Conservation (phyloP, 192 early-diverging fungal genomes). For the Backusella australiensis region DNA sequence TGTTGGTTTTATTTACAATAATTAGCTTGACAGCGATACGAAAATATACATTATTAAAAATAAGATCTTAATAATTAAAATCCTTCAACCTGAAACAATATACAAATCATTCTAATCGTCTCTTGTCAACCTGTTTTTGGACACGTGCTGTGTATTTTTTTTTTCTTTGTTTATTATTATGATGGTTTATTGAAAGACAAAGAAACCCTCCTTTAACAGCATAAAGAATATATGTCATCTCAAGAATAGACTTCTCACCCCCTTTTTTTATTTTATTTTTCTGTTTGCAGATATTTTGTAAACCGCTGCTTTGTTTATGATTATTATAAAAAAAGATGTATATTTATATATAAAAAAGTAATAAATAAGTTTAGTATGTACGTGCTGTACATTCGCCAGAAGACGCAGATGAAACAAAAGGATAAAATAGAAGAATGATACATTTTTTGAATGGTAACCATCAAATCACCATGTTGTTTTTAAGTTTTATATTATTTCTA, state of each 20-base stretch:
- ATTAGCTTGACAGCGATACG: background rate
- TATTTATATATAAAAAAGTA: background rate
- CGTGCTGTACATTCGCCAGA: constrained; percentile 12
- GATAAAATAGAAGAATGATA: constrained; percentile 13
- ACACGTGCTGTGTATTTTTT: background rate
- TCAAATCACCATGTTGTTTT: background rate
- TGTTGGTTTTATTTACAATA: background rate
- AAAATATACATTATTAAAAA: background rate
- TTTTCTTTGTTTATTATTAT: background rate
- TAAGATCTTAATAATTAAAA: background rate
- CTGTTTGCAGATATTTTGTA: background rate
- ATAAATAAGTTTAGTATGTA: constrained; percentile 5
- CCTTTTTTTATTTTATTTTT: background rate
- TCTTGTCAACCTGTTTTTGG: background rate
- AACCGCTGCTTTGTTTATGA: background rate
- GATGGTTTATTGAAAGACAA: background rate
- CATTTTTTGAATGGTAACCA: constrained; percentile 5
- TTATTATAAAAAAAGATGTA: background rate
- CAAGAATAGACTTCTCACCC: background rate
- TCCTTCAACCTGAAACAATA: background rate
- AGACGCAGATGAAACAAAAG: constrained; percentile 14
- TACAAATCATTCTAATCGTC: background rate
- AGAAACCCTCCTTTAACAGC: background rate
- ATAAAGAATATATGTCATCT: background rate
- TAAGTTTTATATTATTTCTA: background rate